A percentile compares a stretch with the other conserved stretches of the same genome.
phyloP scores from a whole-genome alignment of 2,329 filamentous ascomycete genomes.

The Thelonectria rubi region DNA sequence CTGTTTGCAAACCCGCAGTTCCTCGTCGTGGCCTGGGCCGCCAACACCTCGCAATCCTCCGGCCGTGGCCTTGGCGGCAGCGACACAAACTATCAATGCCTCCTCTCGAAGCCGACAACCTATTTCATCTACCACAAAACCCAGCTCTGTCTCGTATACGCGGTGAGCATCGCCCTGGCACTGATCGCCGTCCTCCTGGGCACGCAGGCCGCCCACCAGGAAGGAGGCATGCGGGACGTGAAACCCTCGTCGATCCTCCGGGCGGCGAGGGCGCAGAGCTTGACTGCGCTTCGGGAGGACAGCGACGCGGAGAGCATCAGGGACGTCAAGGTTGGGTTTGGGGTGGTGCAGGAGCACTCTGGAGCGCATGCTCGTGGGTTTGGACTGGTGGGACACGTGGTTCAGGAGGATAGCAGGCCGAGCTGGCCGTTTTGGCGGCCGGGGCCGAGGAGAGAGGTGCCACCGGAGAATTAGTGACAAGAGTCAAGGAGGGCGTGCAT shows the following conservation, averaged over 20 bases:
- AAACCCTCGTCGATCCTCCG: slow-evolving; percentile 12
- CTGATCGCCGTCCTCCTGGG: slow-evolving; percentile 1
- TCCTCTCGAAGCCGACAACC: background rate
- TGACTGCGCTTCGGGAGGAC: background rate
- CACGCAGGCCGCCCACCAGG: background rate
- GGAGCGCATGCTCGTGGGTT: background rate
- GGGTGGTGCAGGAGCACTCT: background rate
- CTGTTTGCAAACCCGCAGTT: background rate
- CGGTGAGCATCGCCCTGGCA: background rate
- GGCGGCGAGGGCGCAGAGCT: background rate
- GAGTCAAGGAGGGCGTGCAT: background rate
- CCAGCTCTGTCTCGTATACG: slow-evolving; percentile 1
- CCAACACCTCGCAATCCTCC: background rate
- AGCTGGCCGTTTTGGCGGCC: background rate
- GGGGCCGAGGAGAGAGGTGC: background rate
- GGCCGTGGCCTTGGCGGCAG: background rate
- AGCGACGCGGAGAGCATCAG: background rate
- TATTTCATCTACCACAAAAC: background rate
- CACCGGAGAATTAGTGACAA: background rate
- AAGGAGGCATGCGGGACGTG: slow-evolving; percentile 1
- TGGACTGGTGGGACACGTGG: background rate
- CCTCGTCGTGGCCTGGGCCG: background rate
- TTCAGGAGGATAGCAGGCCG: background rate
- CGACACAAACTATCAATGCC: background rate
- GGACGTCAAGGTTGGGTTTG: background rate